phyloP scores from a whole-genome alignment of 2,329 filamentous ascomycete genomes.

The Colletotrichum ledebouriae region DNA sequence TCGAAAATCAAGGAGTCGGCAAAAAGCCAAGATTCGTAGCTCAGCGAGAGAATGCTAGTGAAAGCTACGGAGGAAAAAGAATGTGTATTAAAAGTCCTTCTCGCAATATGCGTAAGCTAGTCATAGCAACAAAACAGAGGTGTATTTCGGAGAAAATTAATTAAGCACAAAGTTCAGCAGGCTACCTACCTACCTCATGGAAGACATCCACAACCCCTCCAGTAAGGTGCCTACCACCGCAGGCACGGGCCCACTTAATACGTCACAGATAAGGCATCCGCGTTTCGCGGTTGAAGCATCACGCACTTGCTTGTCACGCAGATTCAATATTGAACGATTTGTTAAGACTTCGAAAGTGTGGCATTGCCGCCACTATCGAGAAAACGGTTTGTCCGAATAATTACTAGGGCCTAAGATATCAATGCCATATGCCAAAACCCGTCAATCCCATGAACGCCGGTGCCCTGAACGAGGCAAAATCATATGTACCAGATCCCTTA shows the following conservation, averaged over 20 bases:
- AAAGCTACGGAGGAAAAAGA: slow-evolving; percentile 44
- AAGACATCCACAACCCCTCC: slow-evolving; percentile 19
- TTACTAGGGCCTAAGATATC: slow-evolving; percentile 39
- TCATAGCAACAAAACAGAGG: slow-evolving; percentile 28
- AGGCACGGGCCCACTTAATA: slow-evolving; percentile 16
- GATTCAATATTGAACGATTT: too few relatives aligned
- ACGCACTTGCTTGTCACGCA: neutral
- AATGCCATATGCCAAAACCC: slow-evolving; percentile 44
- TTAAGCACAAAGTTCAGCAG: slow-evolving; percentile 15
- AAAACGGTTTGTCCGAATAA: slow-evolving; percentile 30
- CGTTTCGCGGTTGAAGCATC: neutral
- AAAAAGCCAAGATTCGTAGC: too few relatives aligned
- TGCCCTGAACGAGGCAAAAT: neutral
- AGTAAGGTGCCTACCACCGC: neutral
- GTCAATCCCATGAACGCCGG: slow-evolving; percentile 40
- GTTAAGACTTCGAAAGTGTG: slow-evolving; percentile 35
- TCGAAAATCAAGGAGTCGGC: neutral
- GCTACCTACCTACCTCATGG: neutral
- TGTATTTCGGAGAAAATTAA: slow-evolving; percentile 17
- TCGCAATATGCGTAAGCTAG: neutral
- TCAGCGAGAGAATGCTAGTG: neutral
- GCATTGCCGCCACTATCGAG: slow-evolving; percentile 36
- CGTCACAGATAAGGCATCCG: slow-evolving; percentile 36
- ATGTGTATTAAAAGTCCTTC: slow-evolving; percentile 4
- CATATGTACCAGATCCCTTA: neutral